Percentiles rank a stretch among this genome's conserved stretches.
Evolutionary conservation across 1,139 yeast species (phyloP).

Genomic region (Debaryomycetaceae sp.): DNA sequence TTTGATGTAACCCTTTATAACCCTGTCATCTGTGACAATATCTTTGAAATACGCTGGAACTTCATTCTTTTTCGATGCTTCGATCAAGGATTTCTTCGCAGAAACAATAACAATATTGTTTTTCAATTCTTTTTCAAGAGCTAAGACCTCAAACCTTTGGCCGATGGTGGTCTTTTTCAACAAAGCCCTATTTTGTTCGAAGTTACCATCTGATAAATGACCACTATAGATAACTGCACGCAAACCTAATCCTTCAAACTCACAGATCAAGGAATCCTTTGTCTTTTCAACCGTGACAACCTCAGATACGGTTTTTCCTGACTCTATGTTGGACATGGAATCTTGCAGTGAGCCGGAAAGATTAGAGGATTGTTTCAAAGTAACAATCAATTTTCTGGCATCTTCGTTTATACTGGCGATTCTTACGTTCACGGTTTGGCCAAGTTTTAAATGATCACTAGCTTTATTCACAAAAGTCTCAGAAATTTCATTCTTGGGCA

Average conservation of each 20-base stretch:
- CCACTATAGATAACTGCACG: conserved; percentile 74
- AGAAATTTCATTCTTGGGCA: conserved; percentile 85
- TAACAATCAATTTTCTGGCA: conserved; percentile 59
- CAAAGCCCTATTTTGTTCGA: conserved; percentile 65
- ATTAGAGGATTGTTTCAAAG: conserved; percentile 66
- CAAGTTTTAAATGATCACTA: conserved; percentile 71
- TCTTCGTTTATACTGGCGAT: conserved; percentile 57
- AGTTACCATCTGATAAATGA: conserved; percentile 74
- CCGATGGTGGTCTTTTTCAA: conserved; percentile 62
- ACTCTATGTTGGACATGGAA: conserved; percentile 46
- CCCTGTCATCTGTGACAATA: conserved; percentile 46
- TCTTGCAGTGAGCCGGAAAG: conserved; percentile 40
- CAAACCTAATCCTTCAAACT: conserved; percentile 51
- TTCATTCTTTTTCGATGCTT: conserved; percentile 52
- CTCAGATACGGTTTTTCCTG: conserved; percentile 63
- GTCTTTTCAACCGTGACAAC: conserved; percentile 72
- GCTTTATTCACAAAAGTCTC: conserved; percentile 82
- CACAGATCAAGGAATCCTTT: conserved; percentile 69
- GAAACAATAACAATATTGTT: conserved; percentile 61
- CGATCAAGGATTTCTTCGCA: conserved; percentile 64
- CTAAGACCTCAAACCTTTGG: conserved; percentile 53
- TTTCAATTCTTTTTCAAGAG: conserved; percentile 65
- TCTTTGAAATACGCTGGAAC: conserved; percentile 64
- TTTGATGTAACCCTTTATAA: conserved; percentile 69
- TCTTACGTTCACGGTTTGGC: conserved; percentile 80